Evolutionary conservation across 208 protist genomes (phyloP).

Genomic region (Trypanosoma cruzi): DNA sequence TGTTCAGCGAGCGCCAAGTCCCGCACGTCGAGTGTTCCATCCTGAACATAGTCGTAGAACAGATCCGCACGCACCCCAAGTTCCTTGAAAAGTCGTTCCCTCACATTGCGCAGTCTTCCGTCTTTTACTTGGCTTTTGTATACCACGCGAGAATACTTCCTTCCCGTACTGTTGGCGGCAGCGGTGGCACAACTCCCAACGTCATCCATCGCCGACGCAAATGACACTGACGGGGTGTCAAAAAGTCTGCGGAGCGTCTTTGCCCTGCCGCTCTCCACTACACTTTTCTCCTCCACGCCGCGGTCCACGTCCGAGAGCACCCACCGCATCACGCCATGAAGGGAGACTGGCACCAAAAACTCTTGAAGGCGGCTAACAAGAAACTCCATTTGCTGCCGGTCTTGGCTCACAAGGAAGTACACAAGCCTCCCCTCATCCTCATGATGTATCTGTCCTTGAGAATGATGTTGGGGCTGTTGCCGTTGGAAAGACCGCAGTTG

Average conservation of each 20-base stretch:
- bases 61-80: conserved; percentile 84
- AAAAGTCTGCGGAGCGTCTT: conserved; percentile 28
- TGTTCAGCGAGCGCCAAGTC: conserved; percentile 56
- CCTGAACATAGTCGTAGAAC: conserved; percentile 87
- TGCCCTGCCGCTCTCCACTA: conserved; percentile 28
- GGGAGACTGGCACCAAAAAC: conserved; percentile 64
- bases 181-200: too few species aligned
- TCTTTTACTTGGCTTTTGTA: conserved; percentile 77
- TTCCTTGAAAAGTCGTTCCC: conserved; percentile 67
- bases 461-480: background rate
- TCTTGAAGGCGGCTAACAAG: conserved; percentile 59
- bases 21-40: conserved; percentile 58
- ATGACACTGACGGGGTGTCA: conserved; percentile 14
- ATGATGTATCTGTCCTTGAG: background rate
- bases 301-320: conserved; percentile 87
- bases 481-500: conserved; percentile 56
- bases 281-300: conserved; percentile 37
- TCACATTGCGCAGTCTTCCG: conserved; percentile 75
- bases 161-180: background rate
- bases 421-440: conserved; percentile 43
- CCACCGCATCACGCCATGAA: conserved; percentile 71
- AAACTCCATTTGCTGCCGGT: conserved; percentile 71
- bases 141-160: conserved; percentile 41
- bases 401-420: conserved; percentile 83
- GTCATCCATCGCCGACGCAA: background rate